phyloP scores from a whole-genome alignment of 2,329 filamentous ascomycete species.

The Blastomyces silverae region DNA sequence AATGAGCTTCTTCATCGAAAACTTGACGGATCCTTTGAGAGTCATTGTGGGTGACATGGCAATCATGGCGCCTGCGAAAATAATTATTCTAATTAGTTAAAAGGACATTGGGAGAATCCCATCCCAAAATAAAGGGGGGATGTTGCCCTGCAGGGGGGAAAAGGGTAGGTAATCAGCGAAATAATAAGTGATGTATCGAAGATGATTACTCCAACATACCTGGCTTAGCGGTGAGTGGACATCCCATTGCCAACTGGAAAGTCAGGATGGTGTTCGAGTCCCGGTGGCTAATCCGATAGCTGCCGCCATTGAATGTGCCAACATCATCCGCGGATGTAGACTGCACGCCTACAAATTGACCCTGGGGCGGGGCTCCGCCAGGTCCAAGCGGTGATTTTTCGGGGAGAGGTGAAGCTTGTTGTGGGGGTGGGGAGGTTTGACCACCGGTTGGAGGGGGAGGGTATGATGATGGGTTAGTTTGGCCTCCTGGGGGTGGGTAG shows the following conservation, averaged over 20 bases:
- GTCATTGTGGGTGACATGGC: slow-evolving; percentile 87
- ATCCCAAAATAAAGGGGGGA: background rate
- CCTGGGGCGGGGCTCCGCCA: slow-evolving; percentile 41
- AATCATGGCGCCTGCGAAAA: slow-evolving; percentile 67
- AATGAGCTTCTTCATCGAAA: slow-evolving; percentile 86
- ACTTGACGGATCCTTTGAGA: slow-evolving; percentile 74
- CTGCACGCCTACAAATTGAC: slow-evolving; percentile 58
- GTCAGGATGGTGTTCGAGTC: slow-evolving; percentile 87
- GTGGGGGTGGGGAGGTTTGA: slow-evolving; percentile 20
- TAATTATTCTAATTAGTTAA: background rate
- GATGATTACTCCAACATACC: slow-evolving; percentile 40
- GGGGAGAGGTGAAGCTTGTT: slow-evolving; percentile 20
- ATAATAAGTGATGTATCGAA: background rate
- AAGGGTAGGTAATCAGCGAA: background rate
- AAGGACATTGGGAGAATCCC: background rate
- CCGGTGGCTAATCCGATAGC: slow-evolving; percentile 85
- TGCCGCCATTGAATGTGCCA: slow-evolving; percentile 95
- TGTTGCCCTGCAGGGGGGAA: background rate
- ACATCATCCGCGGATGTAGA: slow-evolving; percentile 69
- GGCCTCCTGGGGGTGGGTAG: slow-evolving; percentile 13
- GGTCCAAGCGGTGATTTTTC: slow-evolving; percentile 28
- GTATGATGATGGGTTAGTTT: slow-evolving; percentile 11
- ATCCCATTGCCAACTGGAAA: slow-evolving; percentile 81
- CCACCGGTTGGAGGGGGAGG: slow-evolving; percentile 15
- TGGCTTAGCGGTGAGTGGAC: slow-evolving; percentile 72